Conservation (phyloP, 2,329 filamentous ascomycete genomes). For the Lachnellula occidentalis region DNA sequence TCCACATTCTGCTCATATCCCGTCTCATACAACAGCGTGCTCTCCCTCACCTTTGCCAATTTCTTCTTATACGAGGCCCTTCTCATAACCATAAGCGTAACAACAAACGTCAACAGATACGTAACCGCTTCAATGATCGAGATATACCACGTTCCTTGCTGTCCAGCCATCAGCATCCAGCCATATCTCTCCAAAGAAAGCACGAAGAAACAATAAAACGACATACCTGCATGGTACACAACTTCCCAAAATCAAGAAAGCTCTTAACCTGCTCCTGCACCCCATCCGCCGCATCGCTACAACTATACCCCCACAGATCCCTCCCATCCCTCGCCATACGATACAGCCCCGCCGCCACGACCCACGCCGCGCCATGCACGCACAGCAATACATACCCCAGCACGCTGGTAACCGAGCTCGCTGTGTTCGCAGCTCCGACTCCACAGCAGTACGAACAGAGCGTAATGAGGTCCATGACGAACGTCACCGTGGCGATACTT, state of each 20-base stretch:
- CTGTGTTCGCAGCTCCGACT: conserved; percentile 15
- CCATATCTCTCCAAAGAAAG: too few species aligned
- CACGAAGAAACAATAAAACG: too few species aligned
- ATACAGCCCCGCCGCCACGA: conserved; percentile 8
- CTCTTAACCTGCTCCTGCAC: conserved; percentile 13
- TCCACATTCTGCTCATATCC: conserved; percentile 9
- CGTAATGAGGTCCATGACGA: conserved; percentile 15
- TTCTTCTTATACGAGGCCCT: conserved; percentile 16
- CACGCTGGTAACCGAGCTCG: conserved; percentile 1
- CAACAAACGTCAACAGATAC: conserved; percentile 17
- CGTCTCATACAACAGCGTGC: conserved; percentile 7
- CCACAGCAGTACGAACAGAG: conserved; percentile 12
- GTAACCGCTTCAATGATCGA: conserved; percentile 15
- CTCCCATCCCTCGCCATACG: conserved; percentile 8
- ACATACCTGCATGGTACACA: conserved; percentile 21
- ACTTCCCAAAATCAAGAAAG: conserved; percentile 18
- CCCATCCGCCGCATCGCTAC: conserved; percentile 10
- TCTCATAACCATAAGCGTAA: conserved; percentile 7
- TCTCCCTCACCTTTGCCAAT: conserved; percentile 12
- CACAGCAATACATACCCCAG: conserved; percentile 7
- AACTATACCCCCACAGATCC: conserved; percentile 20
- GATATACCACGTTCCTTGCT: conserved; percentile 15
- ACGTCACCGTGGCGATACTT: conserved; percentile 13
- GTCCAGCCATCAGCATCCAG: neutral
- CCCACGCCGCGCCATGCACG: conserved; percentile 15